Base-by-base conservation (phyloP, 1,139 yeast species). In the Diutina catenulata region DNA sequence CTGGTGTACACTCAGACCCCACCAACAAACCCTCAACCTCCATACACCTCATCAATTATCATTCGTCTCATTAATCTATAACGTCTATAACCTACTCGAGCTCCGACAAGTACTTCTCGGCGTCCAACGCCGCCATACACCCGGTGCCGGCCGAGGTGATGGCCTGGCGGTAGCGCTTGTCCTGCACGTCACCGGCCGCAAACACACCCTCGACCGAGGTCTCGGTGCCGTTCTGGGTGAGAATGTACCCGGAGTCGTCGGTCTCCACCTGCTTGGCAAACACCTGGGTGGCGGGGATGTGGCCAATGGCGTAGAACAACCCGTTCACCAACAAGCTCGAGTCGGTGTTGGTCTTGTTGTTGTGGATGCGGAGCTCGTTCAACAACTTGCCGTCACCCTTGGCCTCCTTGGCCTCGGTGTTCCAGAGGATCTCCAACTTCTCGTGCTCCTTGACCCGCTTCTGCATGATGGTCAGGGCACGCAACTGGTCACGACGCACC, bases 151-250 rank as follows among this genome's bases (percentile, higher is more conserved):
- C 98, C 56, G 96, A 87, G 38, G 99, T 91, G 57, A 91, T 86
- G 42, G 99, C 99, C 68, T 91, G 99, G 78, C 98, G 83, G 64
- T 88, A 91, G 57, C 75, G 76, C 63, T 86, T 81, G 61, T 91
- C 99, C 64, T 91, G 98, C 39, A 91, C 98, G 59, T 91, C 99
- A 65, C 99, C 98, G 44, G 98, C 98, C 44, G 99, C 99, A 51
- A 80, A 91, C 45, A 91, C 83, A 58, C 96, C 97, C 53, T 75
- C 76, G 45, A 88, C 74, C n/a, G 93, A 78, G 38, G 98, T 93
- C 50, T 68, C 62, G 15, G 94, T 68, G 44, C 97, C 98, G 50
- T 97, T 95, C 33, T 68, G 68, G 47, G 97, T 91, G 57, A 76
- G 64, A 53, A 91, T 74, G 67, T 91, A 91, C 37, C 97, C 97